Percentiles rank a stretch among this genome's conserved stretches.
These are phyloP conservation scores for Colletotrichum karsti DNA, from an alignment of 2,329 filamentous ascomycete species.

Conservation along the genomic window DNA sequence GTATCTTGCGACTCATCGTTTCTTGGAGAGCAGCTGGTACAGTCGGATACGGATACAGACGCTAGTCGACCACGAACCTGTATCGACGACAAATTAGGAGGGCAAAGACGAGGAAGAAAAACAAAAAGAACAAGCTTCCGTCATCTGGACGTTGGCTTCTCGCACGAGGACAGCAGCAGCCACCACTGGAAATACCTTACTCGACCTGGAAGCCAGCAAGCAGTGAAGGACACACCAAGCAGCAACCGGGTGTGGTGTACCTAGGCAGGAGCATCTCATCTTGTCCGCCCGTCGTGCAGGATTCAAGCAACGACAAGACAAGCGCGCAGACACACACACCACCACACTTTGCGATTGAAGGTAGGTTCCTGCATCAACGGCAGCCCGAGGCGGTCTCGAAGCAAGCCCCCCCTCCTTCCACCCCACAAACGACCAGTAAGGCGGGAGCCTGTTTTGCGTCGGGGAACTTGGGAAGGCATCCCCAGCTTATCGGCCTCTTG, in stretches of 20 bases:
- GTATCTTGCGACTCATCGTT: no score
- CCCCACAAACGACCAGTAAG: neutral
- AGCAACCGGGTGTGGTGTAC: neutral
- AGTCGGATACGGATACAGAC: neutral
- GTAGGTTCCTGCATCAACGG: slow-evolving; percentile 1
- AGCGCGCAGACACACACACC: neutral
- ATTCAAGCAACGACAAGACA: neutral
- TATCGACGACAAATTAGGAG: neutral
- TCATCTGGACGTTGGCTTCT: neutral
- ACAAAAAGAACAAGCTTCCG: neutral
- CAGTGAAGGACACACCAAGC: neutral
- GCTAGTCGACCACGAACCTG: neutral
- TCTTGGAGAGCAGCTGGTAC: neutral
- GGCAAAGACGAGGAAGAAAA: neutral
- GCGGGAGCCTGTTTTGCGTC: no score
- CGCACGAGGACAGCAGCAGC: neutral
- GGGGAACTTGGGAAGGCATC: neutral
- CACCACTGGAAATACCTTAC: neutral
- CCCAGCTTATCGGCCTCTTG: no score
- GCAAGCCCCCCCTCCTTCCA: no score
- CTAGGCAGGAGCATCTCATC: neutral
- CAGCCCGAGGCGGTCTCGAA: neutral
- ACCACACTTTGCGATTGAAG: neutral
- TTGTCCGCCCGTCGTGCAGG: neutral
- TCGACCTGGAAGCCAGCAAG: neutral